These are phyloP conservation scores for Digitaria exilis DNA, from an alignment of 202 grass and related monocot genomes.

Conservation along the genomic window DNA sequence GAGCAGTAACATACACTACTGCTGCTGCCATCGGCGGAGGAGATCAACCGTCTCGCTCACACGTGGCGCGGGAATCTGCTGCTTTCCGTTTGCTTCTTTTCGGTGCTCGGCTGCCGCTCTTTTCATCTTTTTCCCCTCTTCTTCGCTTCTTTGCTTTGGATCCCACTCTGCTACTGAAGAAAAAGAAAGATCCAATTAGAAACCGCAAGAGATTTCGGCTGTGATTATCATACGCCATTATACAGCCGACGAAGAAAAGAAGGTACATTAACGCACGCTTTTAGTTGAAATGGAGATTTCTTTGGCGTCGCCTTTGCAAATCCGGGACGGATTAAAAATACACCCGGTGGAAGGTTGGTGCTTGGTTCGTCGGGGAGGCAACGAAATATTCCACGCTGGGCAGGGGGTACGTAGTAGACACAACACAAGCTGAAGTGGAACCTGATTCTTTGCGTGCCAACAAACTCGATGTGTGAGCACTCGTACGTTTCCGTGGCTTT, in stretches of 20 bases:
- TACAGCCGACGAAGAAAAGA: conserved; percentile 25
- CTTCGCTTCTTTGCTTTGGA: neutral
- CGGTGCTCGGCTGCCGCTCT: neutral
- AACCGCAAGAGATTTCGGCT: neutral
- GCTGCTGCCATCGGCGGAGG: neutral
- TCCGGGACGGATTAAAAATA: conserved; percentile 6
- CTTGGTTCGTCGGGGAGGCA: conserved; percentile 10
- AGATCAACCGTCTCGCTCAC: conserved; percentile 44
- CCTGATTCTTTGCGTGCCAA: conserved; percentile 49
- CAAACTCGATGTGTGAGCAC: neutral
- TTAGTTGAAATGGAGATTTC: conserved; percentile 12
- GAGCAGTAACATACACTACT: neutral
- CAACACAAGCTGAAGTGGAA: conserved; percentile 34
- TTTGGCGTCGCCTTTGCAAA: neutral
- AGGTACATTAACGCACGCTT: conserved; percentile 7
- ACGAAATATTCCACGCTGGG: conserved; percentile 20
- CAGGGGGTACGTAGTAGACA: neutral
- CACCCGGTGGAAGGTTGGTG: conserved; percentile 9
- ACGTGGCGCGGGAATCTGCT: conserved; percentile 64
- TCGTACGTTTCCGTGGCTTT: neutral
- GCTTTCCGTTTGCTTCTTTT: conserved; percentile 49
- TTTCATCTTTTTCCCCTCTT: neutral
- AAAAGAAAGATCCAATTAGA: conserved; percentile 4
- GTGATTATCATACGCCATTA: neutral
- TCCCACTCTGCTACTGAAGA: conserved; percentile 5